Conservation (phyloP, 345 rosid genomes). For the Salix caprea region DNA sequence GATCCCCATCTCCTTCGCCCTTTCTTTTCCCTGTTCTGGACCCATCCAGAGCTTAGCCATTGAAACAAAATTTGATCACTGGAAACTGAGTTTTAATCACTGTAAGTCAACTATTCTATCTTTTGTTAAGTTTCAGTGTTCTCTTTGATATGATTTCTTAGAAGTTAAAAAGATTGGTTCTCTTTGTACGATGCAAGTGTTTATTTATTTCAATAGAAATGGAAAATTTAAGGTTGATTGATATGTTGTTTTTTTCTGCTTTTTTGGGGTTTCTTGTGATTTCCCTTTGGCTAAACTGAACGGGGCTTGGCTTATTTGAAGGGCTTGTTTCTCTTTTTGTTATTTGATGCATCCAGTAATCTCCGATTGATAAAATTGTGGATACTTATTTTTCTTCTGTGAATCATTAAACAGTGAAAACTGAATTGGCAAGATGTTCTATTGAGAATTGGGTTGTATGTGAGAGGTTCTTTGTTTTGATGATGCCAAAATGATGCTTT, state of each 20-base stretch:
- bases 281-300: not conserved
- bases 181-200: not conserved
- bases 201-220: not conserved
- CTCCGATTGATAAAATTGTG: not conserved
- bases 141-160: not conserved
- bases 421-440: slow-evolving; percentile 7
- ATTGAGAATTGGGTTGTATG: slow-evolving; percentile 13
- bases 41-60: not conserved
- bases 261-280: not conserved
- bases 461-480: not conserved
- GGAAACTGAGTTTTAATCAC: not conserved
- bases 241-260: no score
- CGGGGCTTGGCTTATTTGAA: not conserved
- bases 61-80: not conserved
- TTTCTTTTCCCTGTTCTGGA: not conserved
- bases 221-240: not conserved
- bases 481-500: slow-evolving; percentile 38
- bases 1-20: not conserved
- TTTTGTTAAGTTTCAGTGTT: not conserved
- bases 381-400: slow-evolving; percentile 3
- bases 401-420: not conserved
- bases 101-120: not conserved
- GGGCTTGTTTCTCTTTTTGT: not conserved
- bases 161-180: not conserved
- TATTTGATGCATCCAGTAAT: not conserved